Conservation (phyloP, 2,329 filamentous ascomycete genomes). For the Alternaria sp. region DNA sequence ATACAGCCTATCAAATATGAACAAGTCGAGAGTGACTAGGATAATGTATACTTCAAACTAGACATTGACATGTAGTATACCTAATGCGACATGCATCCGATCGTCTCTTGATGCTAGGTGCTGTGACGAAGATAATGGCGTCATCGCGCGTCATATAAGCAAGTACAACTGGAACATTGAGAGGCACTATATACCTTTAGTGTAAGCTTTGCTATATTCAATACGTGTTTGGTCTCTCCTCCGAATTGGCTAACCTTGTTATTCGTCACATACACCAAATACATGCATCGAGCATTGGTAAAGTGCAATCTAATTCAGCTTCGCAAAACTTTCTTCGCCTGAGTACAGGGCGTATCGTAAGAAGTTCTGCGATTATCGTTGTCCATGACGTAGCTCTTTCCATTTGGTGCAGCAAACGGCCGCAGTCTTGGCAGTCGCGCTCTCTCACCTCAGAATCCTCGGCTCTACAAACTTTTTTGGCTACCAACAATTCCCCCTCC, state of each 20-base stretch:
- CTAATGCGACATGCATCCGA: neutral
- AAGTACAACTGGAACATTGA: neutral
- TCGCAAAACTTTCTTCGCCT: neutral
- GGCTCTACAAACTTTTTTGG: neutral
- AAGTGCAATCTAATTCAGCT: neutral
- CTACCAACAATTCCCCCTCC: neutral
- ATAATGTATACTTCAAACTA: neutral
- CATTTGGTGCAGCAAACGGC: neutral
- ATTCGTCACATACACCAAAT: neutral
- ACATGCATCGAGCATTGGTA: neutral
- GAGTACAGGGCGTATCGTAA: neutral
- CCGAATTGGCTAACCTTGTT: neutral
- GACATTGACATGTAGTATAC: neutral
- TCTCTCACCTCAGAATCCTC: neutral
- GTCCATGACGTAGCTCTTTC: neutral
- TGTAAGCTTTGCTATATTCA: neutral
- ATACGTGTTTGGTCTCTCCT: neutral
- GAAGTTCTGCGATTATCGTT: neutral
- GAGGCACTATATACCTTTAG: neutral
- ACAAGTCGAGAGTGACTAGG: neutral
- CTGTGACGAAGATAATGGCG: neutral
- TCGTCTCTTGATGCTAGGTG: neutral
- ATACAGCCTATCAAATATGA: neutral
- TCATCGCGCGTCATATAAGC: neutral
- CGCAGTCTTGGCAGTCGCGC: neutral